A percentile compares a stretch with the other conserved stretches of the same genome.
Conservation (phyloP, 129 eudicot species). For the Tanacetum coccineum region DNA sequence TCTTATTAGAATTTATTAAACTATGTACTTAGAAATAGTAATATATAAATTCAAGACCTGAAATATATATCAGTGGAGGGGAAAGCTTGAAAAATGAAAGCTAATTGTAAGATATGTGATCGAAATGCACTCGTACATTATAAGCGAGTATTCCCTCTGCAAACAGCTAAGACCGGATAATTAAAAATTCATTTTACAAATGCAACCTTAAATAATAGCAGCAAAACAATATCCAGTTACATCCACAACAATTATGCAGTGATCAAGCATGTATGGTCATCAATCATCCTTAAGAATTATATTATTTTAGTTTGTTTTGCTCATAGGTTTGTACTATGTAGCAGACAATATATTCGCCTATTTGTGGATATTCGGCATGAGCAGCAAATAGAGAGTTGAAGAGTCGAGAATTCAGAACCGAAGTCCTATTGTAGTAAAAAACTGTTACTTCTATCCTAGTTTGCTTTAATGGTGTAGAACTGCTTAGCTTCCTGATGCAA, state of each 20-base stretch:
- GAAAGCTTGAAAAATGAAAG: too few relatives aligned
- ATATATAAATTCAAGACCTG: too few relatives aligned
- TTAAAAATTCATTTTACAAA: not conserved
- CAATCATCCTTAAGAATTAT: not conserved
- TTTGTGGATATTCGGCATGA: not conserved
- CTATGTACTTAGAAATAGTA: not conserved
- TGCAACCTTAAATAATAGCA: not conserved
- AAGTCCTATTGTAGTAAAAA: slow-evolving; percentile 1
- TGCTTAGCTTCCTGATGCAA: slow-evolving; percentile 34
- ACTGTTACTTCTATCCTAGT: not conserved
- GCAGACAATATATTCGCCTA: not conserved
- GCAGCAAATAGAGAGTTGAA: not conserved
- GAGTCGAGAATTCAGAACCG: not conserved
- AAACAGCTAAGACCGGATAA: too few relatives aligned
- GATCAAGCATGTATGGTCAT: not conserved
- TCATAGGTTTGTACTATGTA: not conserved
- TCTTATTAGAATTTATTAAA: not conserved
- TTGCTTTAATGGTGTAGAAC: slow-evolving; percentile 8
- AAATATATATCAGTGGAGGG: too few relatives aligned
- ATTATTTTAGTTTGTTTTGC: not conserved
- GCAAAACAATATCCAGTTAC: not conserved
- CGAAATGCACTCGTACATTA: too few relatives aligned
- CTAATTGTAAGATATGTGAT: too few relatives aligned
- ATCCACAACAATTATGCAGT: not conserved
- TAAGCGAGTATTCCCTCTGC: too few relatives aligned